Percentiles rank a stretch among this genome's conserved stretches.
These are phyloP conservation scores for Melanogaster broomeanus DNA, from an alignment of 768 basidiomycete genomes.

Conservation along the genomic window DNA sequence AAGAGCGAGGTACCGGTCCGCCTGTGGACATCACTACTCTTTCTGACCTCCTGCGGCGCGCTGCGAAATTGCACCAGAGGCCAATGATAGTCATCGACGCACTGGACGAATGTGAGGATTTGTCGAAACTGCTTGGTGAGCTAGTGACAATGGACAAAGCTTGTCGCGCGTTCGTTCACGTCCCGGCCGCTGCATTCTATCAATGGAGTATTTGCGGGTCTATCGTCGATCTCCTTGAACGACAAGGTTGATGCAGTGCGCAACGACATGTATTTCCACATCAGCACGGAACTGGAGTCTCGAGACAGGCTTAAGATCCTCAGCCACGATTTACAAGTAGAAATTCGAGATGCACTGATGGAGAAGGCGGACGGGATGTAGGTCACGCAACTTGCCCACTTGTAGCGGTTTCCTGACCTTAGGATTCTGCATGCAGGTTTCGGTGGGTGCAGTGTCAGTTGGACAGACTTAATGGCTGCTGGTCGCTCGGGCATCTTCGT, in stretches of 20 bases:
- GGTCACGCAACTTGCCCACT: conserved; percentile 1
- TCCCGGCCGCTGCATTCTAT: background rate
- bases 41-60: background rate
- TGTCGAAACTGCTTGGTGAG: background rate
- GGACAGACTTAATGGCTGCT: background rate
- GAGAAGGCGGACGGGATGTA: conserved; percentile 4
- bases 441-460: conserved; percentile 11
- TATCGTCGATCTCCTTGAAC: background rate
- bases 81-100: conserved; percentile 11
- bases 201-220: background rate
- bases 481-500: background rate
- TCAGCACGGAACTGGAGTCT: background rate
- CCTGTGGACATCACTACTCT: background rate
- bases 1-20: background rate
- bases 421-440: too few relatives aligned
- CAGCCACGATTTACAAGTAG: too few relatives aligned
- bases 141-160: background rate
- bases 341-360: background rate
- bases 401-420: too few relatives aligned
- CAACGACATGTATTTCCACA: background rate
- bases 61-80: background rate
- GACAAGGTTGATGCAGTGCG: background rate
- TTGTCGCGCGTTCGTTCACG: conserved; percentile 5
- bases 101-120: conserved; percentile 11
- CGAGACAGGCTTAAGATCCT: too few relatives aligned